Conservation (phyloP, 2,329 filamentous ascomycete genomes). For the Sporothrix variecibatus region DNA sequence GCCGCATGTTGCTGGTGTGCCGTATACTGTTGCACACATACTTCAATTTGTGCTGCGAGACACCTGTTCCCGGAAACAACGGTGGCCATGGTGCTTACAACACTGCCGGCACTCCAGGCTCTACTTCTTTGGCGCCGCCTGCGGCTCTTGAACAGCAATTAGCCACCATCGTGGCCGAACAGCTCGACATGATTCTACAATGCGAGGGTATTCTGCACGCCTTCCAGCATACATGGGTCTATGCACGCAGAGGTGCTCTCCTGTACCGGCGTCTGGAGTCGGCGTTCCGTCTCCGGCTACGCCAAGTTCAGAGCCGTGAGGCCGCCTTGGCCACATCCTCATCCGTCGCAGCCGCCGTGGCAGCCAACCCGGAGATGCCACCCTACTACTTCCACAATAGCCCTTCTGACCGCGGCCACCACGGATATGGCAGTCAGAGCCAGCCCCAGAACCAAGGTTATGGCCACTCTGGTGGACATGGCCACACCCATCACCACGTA, state of each 20-base stretch:
- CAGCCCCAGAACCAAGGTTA: background rate
- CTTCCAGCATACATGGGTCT: constrained; percentile 21
- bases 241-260: constrained; percentile 14
- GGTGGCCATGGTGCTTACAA: background rate
- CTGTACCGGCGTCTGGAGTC: constrained; percentile 18
- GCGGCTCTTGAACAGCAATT: constrained; percentile 3
- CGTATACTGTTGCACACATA: constrained; percentile 41
- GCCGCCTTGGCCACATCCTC: background rate
- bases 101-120: background rate
- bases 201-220: constrained; percentile 21
- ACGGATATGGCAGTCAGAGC: background rate
- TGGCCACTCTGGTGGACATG: background rate
- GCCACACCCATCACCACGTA: background rate
- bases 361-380: constrained; percentile 2
- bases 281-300: constrained; percentile 13
- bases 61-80: background rate
- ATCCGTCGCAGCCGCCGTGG: background rate
- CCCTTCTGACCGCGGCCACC: background rate
- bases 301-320: constrained; percentile 9
- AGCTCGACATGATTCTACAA: constrained; percentile 26
- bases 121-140: background rate
- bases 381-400: constrained; percentile 3
- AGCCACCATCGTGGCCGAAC: constrained; percentile 21
- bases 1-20: constrained; percentile 42
- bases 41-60: constrained; percentile 16